Evolutionary conservation across 116 monocot genomes (phyloP), one percentile per base, ranked within the genome.

Genomic region (Posidonia oceanica): DNA sequence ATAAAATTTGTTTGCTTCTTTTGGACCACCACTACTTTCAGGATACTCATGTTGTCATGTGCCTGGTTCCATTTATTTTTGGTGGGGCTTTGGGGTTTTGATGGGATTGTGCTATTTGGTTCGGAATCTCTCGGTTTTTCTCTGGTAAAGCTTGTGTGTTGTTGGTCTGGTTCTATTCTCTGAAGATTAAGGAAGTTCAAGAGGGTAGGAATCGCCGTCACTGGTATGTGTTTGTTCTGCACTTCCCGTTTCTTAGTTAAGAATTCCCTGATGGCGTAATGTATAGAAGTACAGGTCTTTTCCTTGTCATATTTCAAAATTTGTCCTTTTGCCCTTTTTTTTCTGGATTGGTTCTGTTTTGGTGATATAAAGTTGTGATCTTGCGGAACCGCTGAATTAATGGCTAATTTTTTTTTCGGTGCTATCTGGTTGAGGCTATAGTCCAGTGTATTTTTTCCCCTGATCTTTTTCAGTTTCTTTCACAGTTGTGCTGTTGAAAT

Each of bases 21-120:
- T 37, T 63, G 63, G 37, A 38, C 63, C 14, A 63, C 63, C 63
- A 63, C 63, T 15, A 10, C 23, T 63, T 37, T 38, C 7, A 36
- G 38, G 36, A 8, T 37, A 63, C 63, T 63, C 38, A 63, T 63
- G 63, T 63, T 4, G 23, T 63, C 63, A 63, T 63, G 63, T 63
- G 63, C 63, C 12, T 22, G 36, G 23, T 63, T 63, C 12, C 63
- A 29, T 29, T 37, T 63, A 22, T 63, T 37, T 23, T 36, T 63
- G 36, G 63, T 63, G 63, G 63, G 63, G 13, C 23, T 63, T 63
- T 8, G 36, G 63, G 37, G 36, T 63, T 63, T 14, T 63, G 37
- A 37, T 63, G 38, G 63, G 63, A 37, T 36, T 63, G 18, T 23
- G 14, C 37, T 37, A 14, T 37, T 63, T 63, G 63, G 63, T 10